A percentile compares a stretch with the other conserved stretches of the same genome.
Evolutionary conservation across 2,329 filamentous ascomycete genomes (phyloP).

Genomic region (Neofusicoccum sp.): DNA sequence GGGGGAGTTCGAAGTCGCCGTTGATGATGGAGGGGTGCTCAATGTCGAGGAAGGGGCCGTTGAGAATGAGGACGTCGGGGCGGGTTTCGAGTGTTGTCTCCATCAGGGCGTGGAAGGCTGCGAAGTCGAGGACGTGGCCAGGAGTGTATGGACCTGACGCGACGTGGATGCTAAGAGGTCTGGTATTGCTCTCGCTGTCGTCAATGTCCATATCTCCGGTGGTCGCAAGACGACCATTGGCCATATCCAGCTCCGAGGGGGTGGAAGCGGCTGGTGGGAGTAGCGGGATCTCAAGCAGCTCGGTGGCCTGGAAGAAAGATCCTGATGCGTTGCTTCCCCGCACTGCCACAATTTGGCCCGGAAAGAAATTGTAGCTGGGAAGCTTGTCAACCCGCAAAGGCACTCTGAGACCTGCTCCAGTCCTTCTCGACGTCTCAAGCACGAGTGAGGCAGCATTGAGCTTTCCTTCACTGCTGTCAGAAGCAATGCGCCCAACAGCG

Average conservation of each 20-base stretch:
- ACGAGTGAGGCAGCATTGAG: conserved; percentile 83
- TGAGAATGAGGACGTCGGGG: conserved; percentile 75
- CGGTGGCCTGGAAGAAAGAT: conserved; percentile 73
- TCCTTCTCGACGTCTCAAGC: conserved; percentile 81
- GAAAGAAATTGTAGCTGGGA: conserved; percentile 78
- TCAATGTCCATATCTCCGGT: conserved; percentile 36
- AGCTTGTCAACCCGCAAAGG: conserved; percentile 73
- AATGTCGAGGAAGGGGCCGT: conserved; percentile 85
- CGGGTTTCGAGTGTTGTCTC: conserved; percentile 70
- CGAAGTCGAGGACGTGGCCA: conserved; percentile 88
- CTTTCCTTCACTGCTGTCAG: conserved; percentile 80
- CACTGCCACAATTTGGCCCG: conserved; percentile 88
- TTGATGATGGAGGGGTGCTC: conserved; percentile 83
- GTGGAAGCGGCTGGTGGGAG: conserved; percentile 72
- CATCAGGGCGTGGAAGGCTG: conserved; percentile 80
- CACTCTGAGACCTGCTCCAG: conserved; percentile 77
- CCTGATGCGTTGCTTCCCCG: conserved; percentile 85
- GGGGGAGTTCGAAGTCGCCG: conserved; percentile 46
- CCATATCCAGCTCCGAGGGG: conserved; percentile 61
- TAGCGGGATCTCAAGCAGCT: conserved; percentile 72
- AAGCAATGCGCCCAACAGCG: conserved; percentile 87
- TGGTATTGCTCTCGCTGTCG: conserved; percentile 44
- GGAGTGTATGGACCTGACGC: conserved; percentile 88
- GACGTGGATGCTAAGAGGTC: conserved; percentile 73
- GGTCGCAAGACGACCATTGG: conserved; percentile 67